Conservation (phyloP, 495 filamentous ascomycete species). For the Opeltia flavorubescens region DNA sequence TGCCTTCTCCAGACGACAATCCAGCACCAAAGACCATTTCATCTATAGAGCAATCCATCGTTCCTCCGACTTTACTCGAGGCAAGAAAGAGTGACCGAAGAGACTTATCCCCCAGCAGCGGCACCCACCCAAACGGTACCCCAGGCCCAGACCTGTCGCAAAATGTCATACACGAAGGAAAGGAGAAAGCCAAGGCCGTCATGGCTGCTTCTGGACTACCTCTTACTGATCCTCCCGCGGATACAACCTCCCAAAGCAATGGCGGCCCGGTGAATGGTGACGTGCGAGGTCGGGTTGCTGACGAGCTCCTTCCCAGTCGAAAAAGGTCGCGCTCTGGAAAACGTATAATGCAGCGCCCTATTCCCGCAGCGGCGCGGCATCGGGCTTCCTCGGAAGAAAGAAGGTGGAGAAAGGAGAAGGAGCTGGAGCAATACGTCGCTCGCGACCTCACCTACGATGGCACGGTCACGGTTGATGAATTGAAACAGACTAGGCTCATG, state of each 20-base stretch:
- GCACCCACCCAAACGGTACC: conserved; percentile 14
- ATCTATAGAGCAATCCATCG: conserved; percentile 1
- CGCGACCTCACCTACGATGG: conserved; percentile 61
- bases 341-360: conserved; percentile 23
- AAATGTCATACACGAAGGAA: conserved; percentile 37
- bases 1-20: conserved; percentile 10
- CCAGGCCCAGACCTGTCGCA: conserved; percentile 11
- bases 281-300: not conserved
- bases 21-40: conserved; percentile 1
- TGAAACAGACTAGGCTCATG: conserved; percentile 14
- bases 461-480: conserved; percentile 34
- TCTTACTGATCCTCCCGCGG: not conserved
- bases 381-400: conserved; percentile 7
- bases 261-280: conserved; percentile 17
- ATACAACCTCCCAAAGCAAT: conserved; percentile 19
- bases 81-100: conserved; percentile 2
- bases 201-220: conserved; percentile 35
- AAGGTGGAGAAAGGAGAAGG: conserved; percentile 27
- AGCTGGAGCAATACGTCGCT: conserved; percentile 63
- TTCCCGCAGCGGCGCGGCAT: conserved; percentile 6
- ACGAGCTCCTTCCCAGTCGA: conserved; percentile 19
- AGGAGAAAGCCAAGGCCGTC: conserved; percentile 44
- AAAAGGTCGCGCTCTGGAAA: conserved; percentile 50
- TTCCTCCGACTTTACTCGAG: not conserved
- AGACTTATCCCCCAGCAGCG: conserved; percentile 6